Evolutionary conservation across 768 basidiomycete genomes (phyloP).

Genomic region (Pulveroboletus frians): DNA sequence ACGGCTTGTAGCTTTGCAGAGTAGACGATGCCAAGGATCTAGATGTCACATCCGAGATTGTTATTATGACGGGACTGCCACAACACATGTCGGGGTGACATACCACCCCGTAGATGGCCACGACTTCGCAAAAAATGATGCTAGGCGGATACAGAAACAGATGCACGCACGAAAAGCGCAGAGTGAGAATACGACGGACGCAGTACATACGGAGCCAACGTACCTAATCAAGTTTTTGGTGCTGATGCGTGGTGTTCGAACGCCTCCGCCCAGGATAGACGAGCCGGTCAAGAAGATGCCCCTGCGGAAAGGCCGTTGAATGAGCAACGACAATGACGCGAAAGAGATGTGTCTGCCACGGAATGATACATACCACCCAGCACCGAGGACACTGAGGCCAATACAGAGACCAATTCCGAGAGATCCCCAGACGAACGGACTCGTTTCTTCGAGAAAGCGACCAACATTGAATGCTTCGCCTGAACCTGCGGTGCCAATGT

Average conservation of each 20-base stretch:
- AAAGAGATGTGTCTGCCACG: not conserved
- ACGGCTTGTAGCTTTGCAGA: slow-evolving; percentile 70
- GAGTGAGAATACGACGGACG: not conserved
- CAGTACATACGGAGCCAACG: slow-evolving; percentile 10
- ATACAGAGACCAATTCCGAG: slow-evolving; percentile 90
- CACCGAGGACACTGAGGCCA: slow-evolving; percentile 89
- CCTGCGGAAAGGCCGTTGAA: slow-evolving; percentile 43
- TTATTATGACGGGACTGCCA: not conserved
- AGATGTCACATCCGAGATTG: not conserved
- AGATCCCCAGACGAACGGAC: slow-evolving; percentile 89
- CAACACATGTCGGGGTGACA: slow-evolving; percentile 24
- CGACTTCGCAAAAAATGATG: slow-evolving; percentile 99
- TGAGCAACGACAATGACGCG: not conserved
- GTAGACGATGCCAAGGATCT: slow-evolving; percentile 97
- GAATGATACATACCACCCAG: slow-evolving; percentile 72
- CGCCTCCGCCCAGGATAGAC: slow-evolving; percentile 95
- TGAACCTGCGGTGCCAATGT: slow-evolving; percentile 46
- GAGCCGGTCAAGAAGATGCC: slow-evolving; percentile 96
- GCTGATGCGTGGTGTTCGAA: slow-evolving; percentile 85
- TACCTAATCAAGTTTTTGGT: slow-evolving; percentile 98
- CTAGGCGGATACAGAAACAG: slow-evolving; percentile 34
- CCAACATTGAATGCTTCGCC: slow-evolving; percentile 94
- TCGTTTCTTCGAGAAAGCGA: slow-evolving; percentile 88
- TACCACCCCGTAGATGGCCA: slow-evolving; percentile 96
- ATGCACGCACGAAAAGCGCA: not conserved